phyloP scores from a whole-genome alignment of 495 filamentous ascomycete species.

The Penicillium simplicissimum region DNA sequence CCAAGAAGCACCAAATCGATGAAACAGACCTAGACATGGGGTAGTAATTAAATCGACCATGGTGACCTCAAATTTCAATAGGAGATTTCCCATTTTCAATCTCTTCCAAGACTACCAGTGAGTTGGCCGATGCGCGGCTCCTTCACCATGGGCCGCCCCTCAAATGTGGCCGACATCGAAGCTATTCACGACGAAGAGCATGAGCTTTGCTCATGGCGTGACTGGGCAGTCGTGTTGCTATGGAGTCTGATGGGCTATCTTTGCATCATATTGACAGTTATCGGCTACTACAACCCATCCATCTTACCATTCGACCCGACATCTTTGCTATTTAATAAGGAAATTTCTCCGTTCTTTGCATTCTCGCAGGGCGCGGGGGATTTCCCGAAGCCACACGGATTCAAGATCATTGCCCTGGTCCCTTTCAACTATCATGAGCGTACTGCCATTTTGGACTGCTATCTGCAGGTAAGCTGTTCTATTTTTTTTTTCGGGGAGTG shows the following conservation, averaged over 20 bases:
- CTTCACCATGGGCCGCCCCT: slow-evolving; percentile 28
- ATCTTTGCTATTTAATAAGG: slow-evolving; percentile 27
- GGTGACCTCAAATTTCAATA: not conserved
- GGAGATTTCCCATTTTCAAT: slow-evolving; percentile 4
- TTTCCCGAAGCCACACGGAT: slow-evolving; percentile 43
- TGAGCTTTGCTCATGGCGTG: slow-evolving; percentile 20
- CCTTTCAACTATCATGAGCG: slow-evolving; percentile 49
- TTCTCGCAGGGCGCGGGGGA: slow-evolving; percentile 31
- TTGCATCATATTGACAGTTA: slow-evolving; percentile 25
- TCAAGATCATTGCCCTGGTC: slow-evolving; percentile 52
- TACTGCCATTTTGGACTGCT: slow-evolving; percentile 55
- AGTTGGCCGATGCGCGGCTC: slow-evolving; percentile 10
- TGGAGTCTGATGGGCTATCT: slow-evolving; percentile 33
- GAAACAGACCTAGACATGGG: not conserved
- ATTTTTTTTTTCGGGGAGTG: not conserved
- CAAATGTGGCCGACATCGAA: slow-evolving; percentile 21
- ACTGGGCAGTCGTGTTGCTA: slow-evolving; percentile 23
- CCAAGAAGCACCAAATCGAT: slow-evolving; percentile 3
- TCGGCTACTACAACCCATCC: slow-evolving; percentile 26
- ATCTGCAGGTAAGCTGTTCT: slow-evolving; percentile 39
- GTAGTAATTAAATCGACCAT: slow-evolving; percentile 18
- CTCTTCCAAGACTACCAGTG: not conserved
- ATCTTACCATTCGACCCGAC: slow-evolving; percentile 26
- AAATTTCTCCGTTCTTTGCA: slow-evolving; percentile 33
- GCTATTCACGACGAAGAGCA: slow-evolving; percentile 15